Evolutionary conservation across 2,329 filamentous ascomycete genomes (phyloP), one percentile per base, ranked within the genome.

Genomic region (Aspergillus vadensis): DNA sequence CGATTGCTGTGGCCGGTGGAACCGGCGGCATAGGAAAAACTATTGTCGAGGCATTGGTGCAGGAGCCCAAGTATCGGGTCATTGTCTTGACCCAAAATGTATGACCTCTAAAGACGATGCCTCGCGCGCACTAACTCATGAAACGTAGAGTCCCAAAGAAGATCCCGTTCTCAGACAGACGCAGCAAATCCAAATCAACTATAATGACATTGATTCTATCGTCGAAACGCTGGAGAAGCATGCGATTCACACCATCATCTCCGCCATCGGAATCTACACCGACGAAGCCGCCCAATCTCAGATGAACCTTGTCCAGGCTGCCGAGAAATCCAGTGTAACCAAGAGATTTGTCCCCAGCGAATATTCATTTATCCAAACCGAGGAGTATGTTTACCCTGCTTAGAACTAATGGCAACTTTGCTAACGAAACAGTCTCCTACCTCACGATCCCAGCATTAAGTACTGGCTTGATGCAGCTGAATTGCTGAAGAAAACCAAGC

Each of bases 1-100:
- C 76, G 19, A 71, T 83, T 41, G 81, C 79, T 53, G 75, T 83
- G 15, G 78, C 79, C 5, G 81, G 81, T 52, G 81, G 81, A 14
- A 79, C 77, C 0, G 80, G 81, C 23, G 72, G 71, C n/a, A 69
- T 83, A 1, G 81, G 81, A 12, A 76, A 74, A 17, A 76, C 80
- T 1, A 72, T 84, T 30, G 77, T 83, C 19, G 80, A 83, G 17
- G 77, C 72, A 21, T 63, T 83, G 25, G 15, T 64, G 63, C 8
- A 72, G 66, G 23, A 69, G 63, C 17, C 72, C 57, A 48, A 76
- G 44, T 73, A 79, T 57, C 60, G 79, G 10, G 71, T 82, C 10
- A 68, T 79, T 48, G 71, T 82, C 4, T 64, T 83, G 4, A 71
- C 76, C 23, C 76, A 81, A 39, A 76, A 76, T 65, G 80, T 76